Conservation (phyloP, 2,329 filamentous ascomycete genomes). For the Plenodomus lindquistii region DNA sequence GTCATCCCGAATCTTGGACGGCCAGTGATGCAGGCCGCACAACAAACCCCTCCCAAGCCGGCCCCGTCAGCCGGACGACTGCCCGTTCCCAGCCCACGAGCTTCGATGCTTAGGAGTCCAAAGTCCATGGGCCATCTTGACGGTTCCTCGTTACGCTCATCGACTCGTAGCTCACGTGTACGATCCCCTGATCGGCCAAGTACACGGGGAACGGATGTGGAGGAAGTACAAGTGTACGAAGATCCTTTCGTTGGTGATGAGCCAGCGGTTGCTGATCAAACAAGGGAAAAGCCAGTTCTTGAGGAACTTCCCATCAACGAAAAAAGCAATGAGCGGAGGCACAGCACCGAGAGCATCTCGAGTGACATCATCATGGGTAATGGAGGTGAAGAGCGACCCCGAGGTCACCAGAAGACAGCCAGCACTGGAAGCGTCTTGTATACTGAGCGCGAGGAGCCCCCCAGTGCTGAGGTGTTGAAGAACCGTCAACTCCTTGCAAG, state of each 20-base stretch:
- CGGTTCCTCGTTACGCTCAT: conserved; percentile 13
- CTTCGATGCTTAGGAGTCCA: conserved; percentile 31
- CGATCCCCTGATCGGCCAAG: conserved; percentile 40
- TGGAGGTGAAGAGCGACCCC: conserved; percentile 26
- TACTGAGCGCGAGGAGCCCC: conserved; percentile 33
- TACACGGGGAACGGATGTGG: conserved; percentile 37
- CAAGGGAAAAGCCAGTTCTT: conserved; percentile 50
- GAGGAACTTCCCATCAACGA: conserved; percentile 57
- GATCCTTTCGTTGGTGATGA: conserved; percentile 53
- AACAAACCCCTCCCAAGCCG: conserved; percentile 40
- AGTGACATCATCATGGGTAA: conserved; percentile 34
- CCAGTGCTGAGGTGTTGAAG: conserved; percentile 48
- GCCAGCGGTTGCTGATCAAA: conserved; percentile 26
- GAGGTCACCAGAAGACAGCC: conserved; percentile 43
- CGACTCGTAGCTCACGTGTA: conserved; percentile 36
- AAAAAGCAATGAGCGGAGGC: conserved; percentile 43
- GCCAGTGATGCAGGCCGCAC: conserved; percentile 31
- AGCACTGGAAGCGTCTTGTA: conserved; percentile 43
- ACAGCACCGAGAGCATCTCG: conserved; percentile 33
- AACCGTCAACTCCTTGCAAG: conserved; percentile 68
- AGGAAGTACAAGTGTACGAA: conserved; percentile 58
- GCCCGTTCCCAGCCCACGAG: conserved; percentile 32
- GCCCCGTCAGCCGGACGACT: conserved; percentile 27
- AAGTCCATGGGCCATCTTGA: conserved; percentile 34
- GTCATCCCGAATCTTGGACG: conserved; percentile 49